Evolutionary conservation across 306 rosid species (phyloP).

Genomic region (Rosa chinensis): DNA sequence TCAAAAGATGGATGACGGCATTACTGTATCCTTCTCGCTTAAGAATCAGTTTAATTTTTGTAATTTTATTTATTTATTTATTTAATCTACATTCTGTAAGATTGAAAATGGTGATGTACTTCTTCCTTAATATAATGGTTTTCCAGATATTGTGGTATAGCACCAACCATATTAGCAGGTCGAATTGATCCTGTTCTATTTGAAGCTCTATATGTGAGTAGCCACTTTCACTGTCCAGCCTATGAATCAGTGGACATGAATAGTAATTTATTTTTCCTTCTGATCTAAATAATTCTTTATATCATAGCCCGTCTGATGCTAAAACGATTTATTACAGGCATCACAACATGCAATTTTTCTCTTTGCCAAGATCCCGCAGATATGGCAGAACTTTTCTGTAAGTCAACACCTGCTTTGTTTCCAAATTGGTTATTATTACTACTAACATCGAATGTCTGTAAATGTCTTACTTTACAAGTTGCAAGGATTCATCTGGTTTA

Average conservation of each 20-base stretch:
- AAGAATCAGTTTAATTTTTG: constrained; percentile 17
- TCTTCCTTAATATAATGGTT: constrained; percentile 60
- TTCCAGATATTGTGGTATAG: constrained; percentile 85
- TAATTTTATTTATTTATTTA: constrained; percentile 17
- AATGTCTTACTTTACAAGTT: constrained; percentile 2
- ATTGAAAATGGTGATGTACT: constrained; percentile 17
- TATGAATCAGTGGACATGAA: background rate
- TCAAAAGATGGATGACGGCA: constrained; percentile 68
- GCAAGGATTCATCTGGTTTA: background rate
- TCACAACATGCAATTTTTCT: constrained; percentile 92
- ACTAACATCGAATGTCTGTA: constrained; percentile 1
- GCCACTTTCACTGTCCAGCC: constrained; percentile 13
- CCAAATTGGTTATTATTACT: constrained; percentile 24
- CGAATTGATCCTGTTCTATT: constrained; percentile 80
- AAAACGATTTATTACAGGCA: constrained; percentile 62
- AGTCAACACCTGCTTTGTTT: constrained; percentile 39
- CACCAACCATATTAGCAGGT: constrained; percentile 91
- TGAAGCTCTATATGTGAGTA: constrained; percentile 93
- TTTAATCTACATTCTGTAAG: constrained; percentile 13
- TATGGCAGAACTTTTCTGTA: constrained; percentile 90
- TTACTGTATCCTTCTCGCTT: constrained; percentile 78
- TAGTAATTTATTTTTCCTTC: background rate
- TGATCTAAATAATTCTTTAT: constrained; percentile 8
- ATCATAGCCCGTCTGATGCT: constrained; percentile 29
- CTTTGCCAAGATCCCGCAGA: constrained; percentile 91